Evolutionary conservation across 805 yeast species (phyloP), one percentile per base, ranked within the genome.

Genomic region (Ogataea nonfermentans): DNA sequence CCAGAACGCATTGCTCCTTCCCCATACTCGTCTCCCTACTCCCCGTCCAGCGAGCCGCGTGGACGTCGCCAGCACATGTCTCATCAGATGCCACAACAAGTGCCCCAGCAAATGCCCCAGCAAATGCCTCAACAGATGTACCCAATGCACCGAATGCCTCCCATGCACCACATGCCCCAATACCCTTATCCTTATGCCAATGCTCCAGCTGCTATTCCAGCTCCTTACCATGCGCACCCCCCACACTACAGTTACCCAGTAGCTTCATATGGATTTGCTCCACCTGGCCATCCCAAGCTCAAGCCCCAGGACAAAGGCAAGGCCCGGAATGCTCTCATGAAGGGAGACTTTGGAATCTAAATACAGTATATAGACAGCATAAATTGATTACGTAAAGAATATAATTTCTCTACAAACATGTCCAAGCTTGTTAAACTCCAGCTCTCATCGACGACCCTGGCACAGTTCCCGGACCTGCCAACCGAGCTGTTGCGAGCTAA

Each of bases 331-430:
- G 85, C 86, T 2, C 70, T 84, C 34, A 74, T 76, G 52, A 78
- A 75, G 41, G 84, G 84, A 22, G 72, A 72, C 39, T 84, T 82
- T 63, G 91, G 91, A 32, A 81, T 84, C 25, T 82, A 62, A 24
- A 32, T 13, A 29, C 29, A 9, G 22, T 27, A 17, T 15, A 24
- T 14, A 36, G 8, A 32, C 13, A 28, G 13, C 26, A 15, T 20
- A 36, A 19, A 19, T 6, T 19, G 9, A 36, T 14, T 29, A 24
- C 27, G 32, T 32, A 30, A 28, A 37, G n/a, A 32, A 19, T 13
- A 24, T 33, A 15, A 23, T 28, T 28, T 38, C n/a, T 26, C 22
- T 12, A 9, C 14, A 20, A 27, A 10, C 23, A 44, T 40, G 44
- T 37, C 44, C 32, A 44, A 40, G 35, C 29, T 45, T 8, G 46